Conservation (phyloP, 345 rosid species). For the Murraya paniculata region DNA sequence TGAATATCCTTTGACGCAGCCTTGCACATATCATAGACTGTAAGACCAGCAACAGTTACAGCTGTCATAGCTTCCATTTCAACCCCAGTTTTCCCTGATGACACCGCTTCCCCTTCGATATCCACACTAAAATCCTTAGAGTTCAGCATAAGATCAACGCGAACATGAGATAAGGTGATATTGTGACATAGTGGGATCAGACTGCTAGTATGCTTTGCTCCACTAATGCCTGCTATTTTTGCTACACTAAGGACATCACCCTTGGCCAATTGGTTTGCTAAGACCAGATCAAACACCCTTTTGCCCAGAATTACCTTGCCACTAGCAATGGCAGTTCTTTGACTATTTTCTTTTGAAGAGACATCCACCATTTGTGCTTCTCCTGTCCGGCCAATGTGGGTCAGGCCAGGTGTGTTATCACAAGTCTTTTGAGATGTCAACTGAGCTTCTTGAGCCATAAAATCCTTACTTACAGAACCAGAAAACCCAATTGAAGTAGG, state of each 20-base stretch:
- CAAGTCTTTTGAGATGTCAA: slow-evolving; percentile 17
- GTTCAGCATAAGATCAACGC: slow-evolving; percentile 61
- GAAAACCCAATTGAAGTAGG: slow-evolving; percentile 52
- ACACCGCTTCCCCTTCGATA: slow-evolving; percentile 78
- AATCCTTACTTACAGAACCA: slow-evolving; percentile 28
- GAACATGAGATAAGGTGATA: slow-evolving; percentile 61
- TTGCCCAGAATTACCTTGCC: slow-evolving; percentile 76
- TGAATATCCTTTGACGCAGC: slow-evolving; percentile 85
- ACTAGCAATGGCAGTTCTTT: slow-evolving; percentile 70
- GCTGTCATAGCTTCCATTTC: slow-evolving; percentile 97
- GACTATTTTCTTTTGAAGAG: slow-evolving; percentile 61
- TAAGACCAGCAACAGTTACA: slow-evolving; percentile 71
- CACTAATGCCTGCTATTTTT: slow-evolving; percentile 83
- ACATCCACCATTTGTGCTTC: slow-evolving; percentile 98
- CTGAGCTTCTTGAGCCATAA: slow-evolving; percentile 24
- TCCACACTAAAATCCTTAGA: slow-evolving; percentile 61
- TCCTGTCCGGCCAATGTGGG: slow-evolving; percentile 59
- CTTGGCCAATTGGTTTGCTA: slow-evolving; percentile 77
- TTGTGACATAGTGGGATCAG: slow-evolving; percentile 91
- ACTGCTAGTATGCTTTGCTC: slow-evolving; percentile 82
- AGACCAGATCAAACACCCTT: slow-evolving; percentile 73
- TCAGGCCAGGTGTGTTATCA: slow-evolving; percentile 32
- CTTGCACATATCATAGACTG: slow-evolving; percentile 98
- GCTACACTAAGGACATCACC: slow-evolving; percentile 96
- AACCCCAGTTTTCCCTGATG: slow-evolving; percentile 83